phyloP scores from a whole-genome alignment of 164 flowering plant genomes.

The Magnolia kwangsiensis region DNA sequence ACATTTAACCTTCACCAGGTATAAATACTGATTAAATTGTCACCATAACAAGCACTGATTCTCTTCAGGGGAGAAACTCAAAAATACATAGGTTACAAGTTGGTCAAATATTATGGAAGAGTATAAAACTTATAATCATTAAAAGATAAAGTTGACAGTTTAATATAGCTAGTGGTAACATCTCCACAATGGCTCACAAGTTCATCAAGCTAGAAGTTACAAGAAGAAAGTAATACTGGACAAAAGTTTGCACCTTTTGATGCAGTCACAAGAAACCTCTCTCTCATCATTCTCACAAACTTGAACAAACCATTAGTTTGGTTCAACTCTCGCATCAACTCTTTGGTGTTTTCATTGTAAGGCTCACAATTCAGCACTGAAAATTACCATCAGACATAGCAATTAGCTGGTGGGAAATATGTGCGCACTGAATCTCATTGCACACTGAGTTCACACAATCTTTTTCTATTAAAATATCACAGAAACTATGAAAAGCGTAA shows the following conservation, averaged over 20 bases:
- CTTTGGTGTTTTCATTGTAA: slow-evolving; percentile 43
- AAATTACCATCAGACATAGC: background rate
- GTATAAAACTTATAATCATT: too few relatives aligned
- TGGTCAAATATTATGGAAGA: too few relatives aligned
- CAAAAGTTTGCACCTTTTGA: slow-evolving; percentile 41
- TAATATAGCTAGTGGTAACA: background rate
- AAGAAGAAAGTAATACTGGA: background rate
- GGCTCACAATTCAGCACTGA: slow-evolving; percentile 79
- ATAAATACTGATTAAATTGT: too few relatives aligned
- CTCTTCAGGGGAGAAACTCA: too few relatives aligned
- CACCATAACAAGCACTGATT: too few relatives aligned
- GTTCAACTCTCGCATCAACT: slow-evolving; percentile 68
- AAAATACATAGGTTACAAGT: too few relatives aligned
- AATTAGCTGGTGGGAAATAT: background rate
- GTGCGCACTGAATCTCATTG: background rate
- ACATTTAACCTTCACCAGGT: too few relatives aligned
- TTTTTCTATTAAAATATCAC: background rate
- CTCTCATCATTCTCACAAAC: slow-evolving; percentile 85
- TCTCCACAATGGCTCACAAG: background rate
- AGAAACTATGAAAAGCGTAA: background rate
- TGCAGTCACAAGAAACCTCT: slow-evolving; percentile 61
- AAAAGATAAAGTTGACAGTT: too few relatives aligned
- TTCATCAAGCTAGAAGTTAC: background rate
- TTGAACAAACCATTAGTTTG: slow-evolving; percentile 75
- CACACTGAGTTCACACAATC: too few relatives aligned